Conservation (phyloP, 495 filamentous ascomycete species). For the Paragyromitra xinjiangensis region DNA sequence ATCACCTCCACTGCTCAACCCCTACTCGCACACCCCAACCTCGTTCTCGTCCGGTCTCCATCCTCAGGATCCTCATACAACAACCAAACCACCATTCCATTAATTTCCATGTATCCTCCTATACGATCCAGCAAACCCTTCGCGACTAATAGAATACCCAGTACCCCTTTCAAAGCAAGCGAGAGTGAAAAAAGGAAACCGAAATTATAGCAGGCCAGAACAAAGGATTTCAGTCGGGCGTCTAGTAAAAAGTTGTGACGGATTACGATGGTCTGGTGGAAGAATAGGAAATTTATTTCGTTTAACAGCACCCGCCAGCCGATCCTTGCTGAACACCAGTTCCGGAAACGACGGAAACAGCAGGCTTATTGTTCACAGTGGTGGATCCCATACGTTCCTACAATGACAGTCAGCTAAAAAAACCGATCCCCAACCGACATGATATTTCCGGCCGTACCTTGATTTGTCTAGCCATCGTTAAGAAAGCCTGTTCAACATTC, state of each 20-base stretch:
- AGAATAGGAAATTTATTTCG: constrained; percentile 51
- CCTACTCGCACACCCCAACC: constrained; percentile 52
- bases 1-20: constrained; percentile 33
- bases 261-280: constrained; percentile 48
- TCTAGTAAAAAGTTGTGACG: constrained; percentile 56
- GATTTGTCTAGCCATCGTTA: constrained; percentile 99
- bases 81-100: constrained; percentile 52
- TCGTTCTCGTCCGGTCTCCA: constrained; percentile 27
- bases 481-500: constrained; percentile 99
- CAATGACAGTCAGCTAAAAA: constrained; percentile 33
- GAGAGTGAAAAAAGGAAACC: constrained; percentile 52
- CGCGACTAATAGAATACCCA: constrained; percentile 54
- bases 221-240: constrained; percentile 51
- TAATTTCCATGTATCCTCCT: constrained; percentile 51
- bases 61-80: constrained; percentile 33
- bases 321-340: constrained; percentile 93
- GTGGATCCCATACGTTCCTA: constrained; percentile 94
- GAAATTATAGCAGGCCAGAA: constrained; percentile 51
- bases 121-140: constrained; percentile 52
- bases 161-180: constrained; percentile 51
- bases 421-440: background rate
- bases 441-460: constrained; percentile 63
- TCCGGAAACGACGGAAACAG: constrained; percentile 91
- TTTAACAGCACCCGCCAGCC: constrained; percentile 93
- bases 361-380: constrained; percentile 97